Evolutionary conservation across 208 protist species (phyloP), one percentile per base, ranked within the genome.

Genomic region (Angomonas ambiguus): DNA sequence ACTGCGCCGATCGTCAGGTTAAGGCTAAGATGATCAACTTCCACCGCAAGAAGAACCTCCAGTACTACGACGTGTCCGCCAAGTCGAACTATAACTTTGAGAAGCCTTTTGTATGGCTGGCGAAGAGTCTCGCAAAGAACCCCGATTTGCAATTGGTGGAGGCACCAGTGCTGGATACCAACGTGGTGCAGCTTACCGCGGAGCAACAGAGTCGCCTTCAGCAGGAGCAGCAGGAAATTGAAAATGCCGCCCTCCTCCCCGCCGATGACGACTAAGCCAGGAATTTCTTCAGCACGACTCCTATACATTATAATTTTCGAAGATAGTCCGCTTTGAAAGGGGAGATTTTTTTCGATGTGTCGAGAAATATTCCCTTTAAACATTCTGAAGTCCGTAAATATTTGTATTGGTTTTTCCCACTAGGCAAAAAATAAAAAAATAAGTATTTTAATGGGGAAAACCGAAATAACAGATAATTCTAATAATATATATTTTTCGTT

Each of bases 81-180:
- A 99, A 99, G 87, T 98, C 96, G 35, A 99, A 99, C 92, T 99
- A 99, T 94, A 99, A 99, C 85, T 99, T 99, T 77, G 99, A 99
- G 89, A 99, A 99, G 92, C 99, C 99, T 30, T 99, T 99, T 85
- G 85, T 99, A 25, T 99, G 94, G 93, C 92, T 99, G 18, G 95
- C 96, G 34, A 97, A 98, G 79, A 98, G 98, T 76, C 88, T 99
- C 25, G 83, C 85, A 61, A 98, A 98, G 79, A 93, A 99, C 78
- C 75, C 79, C 61, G 92, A 99, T 41, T 91, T 99, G 34, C 64
- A 80, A 38, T 96, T 99, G 62, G 89, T 94, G 65, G 93, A 97
- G 84, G 83, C 91, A 20, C 91, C 90, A 51, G 77, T 93, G 60
- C 80, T 93, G 33, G 87, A 93, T 53, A 72, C 76, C 10, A 88